Evolutionary conservation across 768 basidiomycete species (phyloP), one percentile per base, ranked within the genome.

Genomic region (Lactarius psammicola): DNA sequence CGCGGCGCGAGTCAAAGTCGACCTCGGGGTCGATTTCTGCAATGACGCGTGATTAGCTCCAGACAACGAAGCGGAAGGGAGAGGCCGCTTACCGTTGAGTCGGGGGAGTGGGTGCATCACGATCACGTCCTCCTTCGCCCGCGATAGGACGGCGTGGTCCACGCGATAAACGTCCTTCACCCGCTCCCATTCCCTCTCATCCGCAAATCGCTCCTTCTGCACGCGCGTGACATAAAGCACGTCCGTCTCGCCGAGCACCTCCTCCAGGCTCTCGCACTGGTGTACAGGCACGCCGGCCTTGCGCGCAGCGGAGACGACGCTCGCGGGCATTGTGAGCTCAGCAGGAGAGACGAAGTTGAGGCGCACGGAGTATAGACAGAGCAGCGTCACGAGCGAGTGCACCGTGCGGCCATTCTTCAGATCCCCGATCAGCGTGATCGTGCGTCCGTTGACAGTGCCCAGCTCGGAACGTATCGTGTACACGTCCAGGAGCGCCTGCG

Each of bases 51-150:
- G 18, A 55, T 59, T 18, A 64, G 65, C 60, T 49, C 4, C n/a
- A 20, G 63, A 65, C 46, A 15, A 56, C 13, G 34, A 38, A 9
- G 11, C n/a, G 18, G 56, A n/a, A 62, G 26, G 30, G 23, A 62
- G 38, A 65, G 15, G 0, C 4, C 2, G 74, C 85, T 69, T 69
- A 88, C 92, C 92, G 66, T 92, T 94, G 59, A 96, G 87, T 72
- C 97, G 79, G 17, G 97, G 97, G 26, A 99, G 81, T n/a, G 97
- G 97, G 76, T 99, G 97, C 95, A 99, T 96, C 69, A 98, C 94
- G 65, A 98, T 98, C 87, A 97, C 94, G 60, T 95, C 92, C 69
- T 93, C 90, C 80, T 98, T 98, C 11, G 97, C 96, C 51, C 91
- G 82, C 6, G 94, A 87, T 31, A 99, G 82, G 36, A 98, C 86